Evolutionary conservation across 1,139 yeast species (phyloP).

Genomic region (Hemisphaericaspora xylanilytica): DNA sequence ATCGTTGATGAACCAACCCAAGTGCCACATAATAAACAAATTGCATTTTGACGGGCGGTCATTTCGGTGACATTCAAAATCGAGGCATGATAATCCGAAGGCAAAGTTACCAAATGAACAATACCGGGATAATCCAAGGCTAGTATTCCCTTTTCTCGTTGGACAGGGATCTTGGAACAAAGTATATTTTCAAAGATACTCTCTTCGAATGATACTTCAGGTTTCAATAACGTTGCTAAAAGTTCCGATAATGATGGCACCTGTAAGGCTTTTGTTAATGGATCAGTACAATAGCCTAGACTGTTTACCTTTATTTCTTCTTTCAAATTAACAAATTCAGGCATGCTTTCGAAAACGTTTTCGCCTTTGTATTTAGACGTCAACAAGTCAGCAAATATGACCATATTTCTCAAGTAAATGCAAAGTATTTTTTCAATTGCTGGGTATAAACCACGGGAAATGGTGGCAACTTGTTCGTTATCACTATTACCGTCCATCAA

Average conservation of each 20-base stretch:
- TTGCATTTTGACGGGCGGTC: constrained; percentile 23
- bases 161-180: constrained; percentile 27
- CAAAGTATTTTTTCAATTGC: constrained; percentile 31
- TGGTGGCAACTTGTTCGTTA: constrained; percentile 8
- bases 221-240: constrained; percentile 14
- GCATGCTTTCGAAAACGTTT: constrained; percentile 20
- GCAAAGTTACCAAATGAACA: constrained; percentile 39
- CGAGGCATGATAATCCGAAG: constrained; percentile 30
- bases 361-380: constrained; percentile 28
- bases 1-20: constrained; percentile 18
- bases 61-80: constrained; percentile 25
- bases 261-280: constrained; percentile 21
- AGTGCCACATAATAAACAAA: constrained; percentile 36
- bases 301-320: constrained; percentile 4
- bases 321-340: constrained; percentile 18
- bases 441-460: constrained; percentile 19
- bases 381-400: constrained; percentile 35
- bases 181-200: constrained; percentile 25
- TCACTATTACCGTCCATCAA: constrained; percentile 5
- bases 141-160: constrained; percentile 23
- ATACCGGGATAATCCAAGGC: constrained; percentile 38
- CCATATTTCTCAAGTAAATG: constrained; percentile 37
- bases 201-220: constrained; percentile 22
- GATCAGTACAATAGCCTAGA: constrained; percentile 11
- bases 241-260: constrained; percentile 23